Evolutionary conservation across 1,284 basidiomycete species (phyloP), one percentile per base, ranked within the genome.

Genomic region (Cryptococcus hybrid): DNA sequence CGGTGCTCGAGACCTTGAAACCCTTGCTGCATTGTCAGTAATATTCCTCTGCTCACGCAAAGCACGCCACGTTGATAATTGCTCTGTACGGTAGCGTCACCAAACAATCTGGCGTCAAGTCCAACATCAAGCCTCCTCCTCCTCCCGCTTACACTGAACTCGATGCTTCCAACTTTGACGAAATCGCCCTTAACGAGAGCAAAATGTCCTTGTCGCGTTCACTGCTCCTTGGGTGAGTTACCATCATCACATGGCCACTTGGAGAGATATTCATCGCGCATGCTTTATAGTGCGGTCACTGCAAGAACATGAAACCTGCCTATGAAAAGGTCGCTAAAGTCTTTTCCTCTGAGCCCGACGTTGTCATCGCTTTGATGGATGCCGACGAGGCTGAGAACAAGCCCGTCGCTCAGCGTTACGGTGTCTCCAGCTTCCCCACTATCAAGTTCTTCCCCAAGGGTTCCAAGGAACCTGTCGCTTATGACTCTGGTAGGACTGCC

Each of bases 381-480:
- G 92, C 89, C 35, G 92, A 98, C 73, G 88, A 88, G 52, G 83
- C 85, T 60, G 81, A 82, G 68, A 95, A 96, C 83, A 83, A 84
- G 67, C 84, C 83, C 34, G 78, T 97, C 57, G 87, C 88, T n/a
- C 67, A 78, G 50, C 84, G 85, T 68, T 93, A 92, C 73, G 88
- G 82, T 11, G 83, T 96, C 59, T 75, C 78, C 43, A 84, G 85
- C 60, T 89, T 82, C 86, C 95, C 95, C 0, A 98, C 93, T 13
- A 86, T 99, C 81, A 93, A 90, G 77, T 96, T 95, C 83, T 97
- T 94, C 86, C 84, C 90, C 68, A 87, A 87, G 73, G 90, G 82
- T 60, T 55, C 54, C 39, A 64, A 69, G 52, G 80, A 84, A 62
- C 84, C 85, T 9, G 80, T 86, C 55, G 79, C 78, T 24, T 96